Evolutionary conservation across 106 monocot species (phyloP).

Genomic region (Dendrobium huoshanense): DNA sequence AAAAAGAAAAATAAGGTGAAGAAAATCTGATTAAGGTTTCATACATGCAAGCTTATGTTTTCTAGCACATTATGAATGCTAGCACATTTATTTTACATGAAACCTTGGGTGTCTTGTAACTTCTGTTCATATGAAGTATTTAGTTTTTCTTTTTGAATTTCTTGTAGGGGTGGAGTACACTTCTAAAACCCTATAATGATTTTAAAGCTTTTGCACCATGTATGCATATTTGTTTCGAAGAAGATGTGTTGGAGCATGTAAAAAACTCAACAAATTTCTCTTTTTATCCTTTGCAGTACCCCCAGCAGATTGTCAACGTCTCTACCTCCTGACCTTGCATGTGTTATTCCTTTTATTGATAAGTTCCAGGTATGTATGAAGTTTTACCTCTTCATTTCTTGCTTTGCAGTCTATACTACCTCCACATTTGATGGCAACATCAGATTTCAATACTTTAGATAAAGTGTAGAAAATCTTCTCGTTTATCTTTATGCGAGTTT

Average conservation of each 20-base stretch:
- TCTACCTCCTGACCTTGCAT: constrained; percentile 74
- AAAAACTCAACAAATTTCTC: constrained; percentile 2
- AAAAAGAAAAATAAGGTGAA: not conserved
- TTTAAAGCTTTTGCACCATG: not conserved
- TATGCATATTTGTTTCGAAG: not conserved
- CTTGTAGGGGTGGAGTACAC: not conserved
- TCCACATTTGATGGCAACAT: not conserved
- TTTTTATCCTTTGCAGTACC: constrained; percentile 45
- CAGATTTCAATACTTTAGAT: not conserved
- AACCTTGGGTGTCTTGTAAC: not conserved
- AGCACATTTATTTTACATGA: not conserved
- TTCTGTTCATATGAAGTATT: not conserved
- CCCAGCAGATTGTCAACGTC: constrained; percentile 74
- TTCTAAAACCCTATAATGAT: not conserved
- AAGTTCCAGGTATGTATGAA: constrained; percentile 72
- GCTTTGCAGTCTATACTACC: not conserved
- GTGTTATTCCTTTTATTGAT: constrained; percentile 83
- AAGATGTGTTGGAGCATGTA: not conserved
- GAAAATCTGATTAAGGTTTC: not conserved
- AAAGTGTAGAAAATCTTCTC: not conserved
- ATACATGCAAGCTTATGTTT: not conserved
- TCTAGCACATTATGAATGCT: not conserved
- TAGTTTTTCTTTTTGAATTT: not conserved
- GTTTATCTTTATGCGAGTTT: not conserved
- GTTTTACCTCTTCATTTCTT: constrained; percentile 7